Evolutionary conservation across 768 basidiomycete genomes (phyloP).

Genomic region (Ramaria rubella): DNA sequence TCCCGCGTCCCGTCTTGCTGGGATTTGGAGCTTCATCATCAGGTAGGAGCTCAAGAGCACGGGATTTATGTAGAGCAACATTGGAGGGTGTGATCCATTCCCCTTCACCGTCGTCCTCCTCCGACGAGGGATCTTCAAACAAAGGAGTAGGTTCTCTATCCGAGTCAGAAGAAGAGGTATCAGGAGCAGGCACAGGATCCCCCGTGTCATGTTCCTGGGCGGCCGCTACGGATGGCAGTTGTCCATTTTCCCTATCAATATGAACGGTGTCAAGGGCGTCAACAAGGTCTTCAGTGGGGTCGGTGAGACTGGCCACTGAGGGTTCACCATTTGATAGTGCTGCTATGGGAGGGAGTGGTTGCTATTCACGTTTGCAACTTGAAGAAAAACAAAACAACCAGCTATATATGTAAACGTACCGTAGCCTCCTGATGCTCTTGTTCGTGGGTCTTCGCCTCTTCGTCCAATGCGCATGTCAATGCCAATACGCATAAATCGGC

Average conservation of each 20-base stretch:
- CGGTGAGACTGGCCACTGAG: not conserved
- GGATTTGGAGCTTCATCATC: constrained; percentile 16
- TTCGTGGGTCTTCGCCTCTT: constrained; percentile 29
- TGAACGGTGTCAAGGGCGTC: not conserved
- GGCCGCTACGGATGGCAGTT: not conserved
- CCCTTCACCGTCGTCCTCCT: constrained; percentile 77
- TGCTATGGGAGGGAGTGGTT: too few relatives aligned
- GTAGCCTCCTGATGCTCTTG: constrained; percentile 10
- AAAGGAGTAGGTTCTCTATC: constrained; percentile 30
- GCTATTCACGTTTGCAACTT: not conserved
- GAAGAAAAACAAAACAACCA: not conserved
- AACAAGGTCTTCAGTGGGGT: not conserved
- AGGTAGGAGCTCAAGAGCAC: constrained; percentile 80
- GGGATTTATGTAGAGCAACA: constrained; percentile 78
- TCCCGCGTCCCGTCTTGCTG: not conserved
- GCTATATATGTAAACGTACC: not conserved
- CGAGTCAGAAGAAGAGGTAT: constrained; percentile 16
- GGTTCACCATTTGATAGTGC: too few relatives aligned
- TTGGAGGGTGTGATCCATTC: constrained; percentile 98
- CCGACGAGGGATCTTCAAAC: constrained; percentile 65
- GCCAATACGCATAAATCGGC: constrained; percentile 90
- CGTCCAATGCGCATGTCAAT: constrained; percentile 72
- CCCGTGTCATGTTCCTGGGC: not conserved
- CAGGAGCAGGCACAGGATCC: not conserved
- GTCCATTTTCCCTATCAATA: not conserved